phyloP scores from a whole-genome alignment of 352 stramenopile species.

The Hyphochytrium catenoides region DNA sequence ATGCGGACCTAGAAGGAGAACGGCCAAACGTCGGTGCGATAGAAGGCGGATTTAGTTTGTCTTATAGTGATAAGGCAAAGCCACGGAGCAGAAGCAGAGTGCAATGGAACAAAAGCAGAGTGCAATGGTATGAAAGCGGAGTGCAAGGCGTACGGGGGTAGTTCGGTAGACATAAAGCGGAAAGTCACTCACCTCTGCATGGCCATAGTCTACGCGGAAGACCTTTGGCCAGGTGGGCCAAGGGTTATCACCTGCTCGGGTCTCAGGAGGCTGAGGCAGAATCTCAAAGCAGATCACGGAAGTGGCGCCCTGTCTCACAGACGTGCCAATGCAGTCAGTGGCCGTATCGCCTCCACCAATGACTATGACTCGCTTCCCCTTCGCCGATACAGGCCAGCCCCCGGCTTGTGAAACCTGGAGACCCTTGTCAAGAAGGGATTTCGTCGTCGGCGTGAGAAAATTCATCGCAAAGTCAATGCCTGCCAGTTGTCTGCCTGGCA shows the following conservation, averaged over 20 bases:
- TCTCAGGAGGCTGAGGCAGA: conserved; percentile 66
- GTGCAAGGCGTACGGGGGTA: conserved; percentile 1
- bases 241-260: conserved; percentile 76
- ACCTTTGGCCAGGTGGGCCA: conserved; percentile 93
- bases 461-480: conserved; percentile 91
- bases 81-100: too few species aligned
- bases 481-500: conserved; percentile 65
- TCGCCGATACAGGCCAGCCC: conserved; percentile 76
- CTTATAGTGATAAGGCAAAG: too few species aligned
- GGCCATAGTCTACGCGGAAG: conserved; percentile 92
- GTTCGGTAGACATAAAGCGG: too few species aligned
- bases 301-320: conserved; percentile 87
- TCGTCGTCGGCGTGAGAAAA: conserved; percentile 94
- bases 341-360: conserved; percentile 90
- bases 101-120: conserved; percentile 1
- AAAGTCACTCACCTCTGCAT: conserved; percentile 75
- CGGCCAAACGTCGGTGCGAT: too few species aligned
- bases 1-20: too few species aligned
- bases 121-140: conserved; percentile 1
- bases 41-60: too few species aligned
- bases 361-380: conserved; percentile 92
- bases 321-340: conserved; percentile 94
- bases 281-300: conserved; percentile 90
- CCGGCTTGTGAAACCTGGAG: conserved; percentile 85
- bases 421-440: conserved; percentile 80